These are phyloP conservation scores for Colletotrichum trifolii DNA, from an alignment of 2,329 filamentous ascomycete species.

Conservation along the genomic window DNA sequence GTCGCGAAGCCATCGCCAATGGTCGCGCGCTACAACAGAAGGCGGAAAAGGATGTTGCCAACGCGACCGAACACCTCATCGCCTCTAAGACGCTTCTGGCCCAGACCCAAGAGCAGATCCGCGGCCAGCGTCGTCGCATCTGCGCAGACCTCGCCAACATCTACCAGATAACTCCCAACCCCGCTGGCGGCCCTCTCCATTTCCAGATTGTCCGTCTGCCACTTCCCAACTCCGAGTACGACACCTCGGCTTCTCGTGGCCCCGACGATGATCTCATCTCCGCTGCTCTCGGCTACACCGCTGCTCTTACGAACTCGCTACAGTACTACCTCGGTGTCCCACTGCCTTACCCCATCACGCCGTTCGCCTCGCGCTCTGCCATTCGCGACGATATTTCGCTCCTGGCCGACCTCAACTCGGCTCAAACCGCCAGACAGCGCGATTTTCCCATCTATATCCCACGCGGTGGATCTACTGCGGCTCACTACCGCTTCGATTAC, in stretches of 20 bases:
- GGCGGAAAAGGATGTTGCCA: conserved; percentile 69
- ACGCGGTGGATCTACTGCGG: conserved; percentile 68
- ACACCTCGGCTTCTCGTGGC: conserved; percentile 54
- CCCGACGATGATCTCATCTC: conserved; percentile 76
- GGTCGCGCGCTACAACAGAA: conserved; percentile 70
- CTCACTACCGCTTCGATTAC: conserved; percentile 94
- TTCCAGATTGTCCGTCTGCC: conserved; percentile 86
- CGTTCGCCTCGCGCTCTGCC: conserved; percentile 78
- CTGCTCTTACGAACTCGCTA: conserved; percentile 78
- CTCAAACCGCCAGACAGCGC: conserved; percentile 58
- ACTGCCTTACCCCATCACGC: conserved; percentile 82
- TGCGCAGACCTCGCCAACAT: conserved; percentile 84
- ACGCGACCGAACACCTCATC: conserved; percentile 68
- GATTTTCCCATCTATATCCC: conserved; percentile 84
- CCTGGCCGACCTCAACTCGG: conserved; percentile 50
- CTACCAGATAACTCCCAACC: conserved; percentile 79
- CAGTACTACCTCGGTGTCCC: conserved; percentile 85
- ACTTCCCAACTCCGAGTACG: conserved; percentile 84
- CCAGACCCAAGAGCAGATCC: conserved; percentile 73
- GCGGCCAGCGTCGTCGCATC: conserved; percentile 87
- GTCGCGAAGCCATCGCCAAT: conserved; percentile 74
- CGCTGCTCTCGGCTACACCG: conserved; percentile 83
- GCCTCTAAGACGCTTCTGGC: conserved; percentile 66
- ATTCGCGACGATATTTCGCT: conserved; percentile 80
- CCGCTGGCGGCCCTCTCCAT: conserved; percentile 69